A percentile compares a stretch with the other conserved stretches of the same genome.
phyloP scores from a whole-genome alignment of 495 filamentous ascomycete species.

The Glonium stellatum region DNA sequence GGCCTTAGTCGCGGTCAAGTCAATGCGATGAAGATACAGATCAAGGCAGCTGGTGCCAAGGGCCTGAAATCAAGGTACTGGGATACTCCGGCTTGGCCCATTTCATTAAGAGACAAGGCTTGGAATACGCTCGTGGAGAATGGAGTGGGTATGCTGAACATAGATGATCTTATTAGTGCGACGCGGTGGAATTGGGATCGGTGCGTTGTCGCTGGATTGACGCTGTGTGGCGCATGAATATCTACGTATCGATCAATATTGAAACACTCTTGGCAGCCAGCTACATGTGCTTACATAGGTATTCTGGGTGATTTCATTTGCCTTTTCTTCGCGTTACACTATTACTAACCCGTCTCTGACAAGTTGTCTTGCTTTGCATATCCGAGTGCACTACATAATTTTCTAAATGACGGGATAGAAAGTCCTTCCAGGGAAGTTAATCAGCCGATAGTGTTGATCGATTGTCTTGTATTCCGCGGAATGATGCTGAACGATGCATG shows the following conservation, averaged over 20 bases:
- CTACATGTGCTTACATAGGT: neutral
- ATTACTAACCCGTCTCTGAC: no score
- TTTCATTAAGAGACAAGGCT: conserved; percentile 18
- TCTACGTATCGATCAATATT: neutral
- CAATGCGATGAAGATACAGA: conserved; percentile 16
- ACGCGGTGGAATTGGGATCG: conserved; percentile 26
- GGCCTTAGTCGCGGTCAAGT: conserved; percentile 4
- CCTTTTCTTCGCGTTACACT: no score
- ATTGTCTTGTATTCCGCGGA: no score
- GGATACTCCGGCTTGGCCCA: conserved; percentile 21
- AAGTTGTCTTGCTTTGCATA: no score
- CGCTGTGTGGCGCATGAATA: conserved; percentile 5
- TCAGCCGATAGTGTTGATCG: no score
- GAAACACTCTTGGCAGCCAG: neutral
- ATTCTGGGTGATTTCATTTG: neutral
- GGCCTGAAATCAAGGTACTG: conserved; percentile 21
- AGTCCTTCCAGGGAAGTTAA: no score
- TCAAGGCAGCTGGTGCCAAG: conserved; percentile 17
- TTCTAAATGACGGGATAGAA: no score
- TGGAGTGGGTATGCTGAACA: conserved; percentile 23
- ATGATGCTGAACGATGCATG: no score
- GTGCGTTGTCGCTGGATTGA: conserved; percentile 20
- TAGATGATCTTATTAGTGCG: conserved; percentile 20
- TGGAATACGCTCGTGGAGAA: conserved; percentile 16
- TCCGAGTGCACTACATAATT: no score